Conservation (phyloP, 2,329 filamentous ascomycete species). For the Coniochaeta ligniaria region DNA sequence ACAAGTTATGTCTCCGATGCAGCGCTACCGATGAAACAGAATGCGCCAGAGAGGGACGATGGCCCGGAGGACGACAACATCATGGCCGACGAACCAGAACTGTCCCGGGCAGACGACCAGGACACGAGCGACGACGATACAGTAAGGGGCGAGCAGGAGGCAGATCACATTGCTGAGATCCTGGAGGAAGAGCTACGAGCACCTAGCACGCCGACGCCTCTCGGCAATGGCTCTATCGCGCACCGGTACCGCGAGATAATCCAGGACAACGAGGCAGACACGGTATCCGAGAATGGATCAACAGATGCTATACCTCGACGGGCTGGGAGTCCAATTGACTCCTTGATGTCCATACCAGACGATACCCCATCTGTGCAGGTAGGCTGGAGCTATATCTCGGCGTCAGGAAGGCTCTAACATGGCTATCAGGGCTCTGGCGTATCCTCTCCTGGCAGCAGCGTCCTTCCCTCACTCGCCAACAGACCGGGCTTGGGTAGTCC, state of each 20-base stretch:
- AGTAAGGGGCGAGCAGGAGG: conserved; percentile 27
- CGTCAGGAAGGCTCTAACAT: not conserved
- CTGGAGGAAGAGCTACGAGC: conserved; percentile 26
- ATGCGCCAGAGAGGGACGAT: conserved; percentile 26
- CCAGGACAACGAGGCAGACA: conserved; percentile 32
- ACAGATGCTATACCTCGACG: conserved; percentile 45
- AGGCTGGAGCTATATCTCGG: conserved; percentile 17
- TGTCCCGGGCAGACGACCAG: conserved; percentile 30
- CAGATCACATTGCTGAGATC: conserved; percentile 26
- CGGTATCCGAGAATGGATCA: conserved; percentile 45
- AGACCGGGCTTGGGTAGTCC: conserved; percentile 60
- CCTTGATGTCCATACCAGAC: conserved; percentile 67
- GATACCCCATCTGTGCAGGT: conserved; percentile 81
- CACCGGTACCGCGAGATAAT: conserved; percentile 39
- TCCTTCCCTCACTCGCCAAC: conserved; percentile 62
- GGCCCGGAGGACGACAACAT: conserved; percentile 34
- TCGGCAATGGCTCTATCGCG: conserved; percentile 27
- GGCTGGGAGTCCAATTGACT: conserved; percentile 61
- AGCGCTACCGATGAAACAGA: not conserved
- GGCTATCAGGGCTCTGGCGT: conserved; percentile 47
- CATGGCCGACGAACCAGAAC: conserved; percentile 43
- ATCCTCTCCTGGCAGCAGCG: conserved; percentile 66
- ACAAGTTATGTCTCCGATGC: not conserved
- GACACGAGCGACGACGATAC: conserved; percentile 35
- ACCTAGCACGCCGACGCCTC: conserved; percentile 11